Conservation (phyloP, 2,329 filamentous ascomycete genomes). For the Ascochyta pisi region DNA sequence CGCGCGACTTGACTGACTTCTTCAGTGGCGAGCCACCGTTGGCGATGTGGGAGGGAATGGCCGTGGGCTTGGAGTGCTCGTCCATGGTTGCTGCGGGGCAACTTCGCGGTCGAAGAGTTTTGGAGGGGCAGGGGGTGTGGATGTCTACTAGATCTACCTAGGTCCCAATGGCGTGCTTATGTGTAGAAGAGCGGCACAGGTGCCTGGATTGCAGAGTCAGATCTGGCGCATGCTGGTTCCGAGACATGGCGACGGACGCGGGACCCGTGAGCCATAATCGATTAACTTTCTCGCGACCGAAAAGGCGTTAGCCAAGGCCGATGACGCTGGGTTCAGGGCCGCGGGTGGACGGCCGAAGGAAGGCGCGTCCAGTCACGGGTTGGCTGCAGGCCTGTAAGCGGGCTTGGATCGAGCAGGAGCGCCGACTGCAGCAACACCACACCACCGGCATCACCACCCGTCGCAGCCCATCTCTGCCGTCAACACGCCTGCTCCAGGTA, state of each 20-base stretch:
- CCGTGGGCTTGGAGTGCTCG: constrained; percentile 55
- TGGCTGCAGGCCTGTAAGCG: not conserved
- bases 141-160: constrained; percentile 1
- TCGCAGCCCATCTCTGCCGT: constrained; percentile 5
- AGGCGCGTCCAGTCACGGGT: constrained; percentile 15
- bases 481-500: constrained; percentile 14
- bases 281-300: constrained; percentile 28
- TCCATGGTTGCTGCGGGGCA: constrained; percentile 23
- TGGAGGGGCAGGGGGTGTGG: constrained; percentile 3
- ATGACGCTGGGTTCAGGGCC: constrained; percentile 14
- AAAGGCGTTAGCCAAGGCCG: constrained; percentile 21
- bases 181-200: constrained; percentile 17
- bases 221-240: constrained; percentile 28
- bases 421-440: constrained; percentile 20
- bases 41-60: constrained; percentile 63
- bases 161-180: constrained; percentile 14
- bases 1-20: constrained; percentile 55
- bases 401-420: constrained; percentile 13
- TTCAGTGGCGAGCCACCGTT: constrained; percentile 62
- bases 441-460: constrained; percentile 12
- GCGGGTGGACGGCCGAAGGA: constrained; percentile 2
- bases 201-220: constrained; percentile 19
- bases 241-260: constrained; percentile 10
- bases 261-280: constrained; percentile 27
- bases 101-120: constrained; percentile 4